phyloP scores from a whole-genome alignment of 2,329 filamentous ascomycete species.

The Diaporthe sp. region DNA sequence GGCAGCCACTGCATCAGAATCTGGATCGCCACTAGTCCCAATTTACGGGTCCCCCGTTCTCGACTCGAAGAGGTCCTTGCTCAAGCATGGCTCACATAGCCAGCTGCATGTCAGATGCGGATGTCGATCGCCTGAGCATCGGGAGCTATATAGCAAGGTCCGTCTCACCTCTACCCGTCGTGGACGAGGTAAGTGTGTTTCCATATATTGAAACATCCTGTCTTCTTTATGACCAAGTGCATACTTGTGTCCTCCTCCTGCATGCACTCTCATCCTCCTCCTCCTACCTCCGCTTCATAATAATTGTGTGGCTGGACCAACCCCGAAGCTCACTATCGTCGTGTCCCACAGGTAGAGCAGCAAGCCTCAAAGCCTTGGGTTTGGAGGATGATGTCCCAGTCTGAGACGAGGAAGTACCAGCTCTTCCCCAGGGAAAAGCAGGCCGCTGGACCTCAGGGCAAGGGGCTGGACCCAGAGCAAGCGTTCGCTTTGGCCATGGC shows the following conservation, averaged over 20 bases:
- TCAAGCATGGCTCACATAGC: slow-evolving; percentile 73
- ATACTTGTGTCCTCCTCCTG: slow-evolving; percentile 5
- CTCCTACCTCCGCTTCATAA: slow-evolving; percentile 41
- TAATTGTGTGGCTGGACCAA: slow-evolving; percentile 35
- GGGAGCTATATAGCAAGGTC: slow-evolving; percentile 66
- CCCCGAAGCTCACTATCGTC: slow-evolving; percentile 29
- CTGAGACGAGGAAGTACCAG: slow-evolving; percentile 70
- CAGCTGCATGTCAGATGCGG: slow-evolving; percentile 67
- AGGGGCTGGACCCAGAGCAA: slow-evolving; percentile 65
- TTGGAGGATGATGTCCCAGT: slow-evolving; percentile 73
- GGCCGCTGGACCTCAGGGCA: slow-evolving; percentile 56
- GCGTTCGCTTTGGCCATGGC: slow-evolving; percentile 60
- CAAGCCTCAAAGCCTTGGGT: slow-evolving; percentile 61
- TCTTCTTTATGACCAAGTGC: slow-evolving; percentile 32
- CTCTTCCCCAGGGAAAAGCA: slow-evolving; percentile 70
- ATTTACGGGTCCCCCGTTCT: slow-evolving; percentile 24
- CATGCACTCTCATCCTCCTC: not conserved
- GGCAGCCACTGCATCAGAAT: slow-evolving; percentile 38
- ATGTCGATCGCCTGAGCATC: slow-evolving; percentile 54
- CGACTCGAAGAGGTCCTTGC: slow-evolving; percentile 40
- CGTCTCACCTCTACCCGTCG: slow-evolving; percentile 58
- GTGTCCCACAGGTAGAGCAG: slow-evolving; percentile 43
- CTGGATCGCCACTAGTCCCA: slow-evolving; percentile 37
- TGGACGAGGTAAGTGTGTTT: slow-evolving; percentile 58
- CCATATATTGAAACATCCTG: slow-evolving; percentile 47